Base-by-base conservation (phyloP, 2,329 filamentous ascomycete species). In the Colletotrichum tropicicola region DNA sequence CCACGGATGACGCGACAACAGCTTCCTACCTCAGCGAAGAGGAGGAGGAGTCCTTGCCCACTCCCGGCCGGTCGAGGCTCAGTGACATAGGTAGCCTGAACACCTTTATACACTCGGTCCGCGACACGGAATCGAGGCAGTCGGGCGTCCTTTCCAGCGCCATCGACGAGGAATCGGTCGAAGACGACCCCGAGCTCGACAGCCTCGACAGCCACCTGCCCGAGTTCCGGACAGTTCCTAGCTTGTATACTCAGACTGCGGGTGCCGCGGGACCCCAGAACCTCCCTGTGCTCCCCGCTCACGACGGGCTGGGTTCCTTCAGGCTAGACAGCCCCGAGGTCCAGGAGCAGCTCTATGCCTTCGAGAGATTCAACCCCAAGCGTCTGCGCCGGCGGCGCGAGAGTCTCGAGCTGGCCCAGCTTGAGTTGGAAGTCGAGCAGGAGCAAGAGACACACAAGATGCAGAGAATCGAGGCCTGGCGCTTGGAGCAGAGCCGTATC, bases 301-400 rank as follows among this genome's bases (percentile, higher is more conserved):
- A 99, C 73, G 94, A 99, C 81, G 96, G 96, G 2, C 79, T 98
- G 47, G 96, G 96, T 5, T 92, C 91, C 6, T 99, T 99, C 76
- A 87, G 83, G 77, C 66, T 92, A 73, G 75, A 92, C 79, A 73
- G 88, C 69, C 73, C 78, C 2, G 85, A 88, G 44, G 84, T 93
- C 21, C 93, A 97, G 73, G 91, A 97, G 67, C 92, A 95, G 68
- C 80, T 98, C 48, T 98, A 94, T 84, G 91, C 93, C 66, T 96
- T 97, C 75, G 95, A 98, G 77, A 87, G 88, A 68, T 93, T 91
- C 77, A 97, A 97, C 69, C 92, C 93, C 0, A 86, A 87, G 59
- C 86, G 91, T 47, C 81, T 90, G 45, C 84, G 82, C 70, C 82
- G 83, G 67, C 79, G 82, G 45, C 78, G 82, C 10, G 87, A 88